These are phyloP conservation scores for Babesia bovis DNA, from an alignment of 169 alveolate genomes.

Conservation along the genomic window DNA sequence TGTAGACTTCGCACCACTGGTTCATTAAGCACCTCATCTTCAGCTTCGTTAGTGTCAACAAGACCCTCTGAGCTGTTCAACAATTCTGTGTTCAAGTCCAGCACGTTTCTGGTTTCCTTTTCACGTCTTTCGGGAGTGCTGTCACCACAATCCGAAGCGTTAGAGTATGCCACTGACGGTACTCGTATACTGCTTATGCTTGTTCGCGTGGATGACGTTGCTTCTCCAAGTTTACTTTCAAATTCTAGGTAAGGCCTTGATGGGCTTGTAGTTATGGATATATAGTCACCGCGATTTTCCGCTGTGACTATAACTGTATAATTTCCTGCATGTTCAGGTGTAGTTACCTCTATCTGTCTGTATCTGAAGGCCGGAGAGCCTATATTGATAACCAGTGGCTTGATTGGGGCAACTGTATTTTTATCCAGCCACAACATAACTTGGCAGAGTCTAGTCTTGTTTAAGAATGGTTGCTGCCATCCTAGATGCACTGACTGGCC, in stretches of 20 bases:
- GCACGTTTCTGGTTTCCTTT: background rate
- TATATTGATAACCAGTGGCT: conserved; percentile 77
- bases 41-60: conserved; percentile 23
- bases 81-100: conserved; percentile 18
- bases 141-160: conserved; percentile 9
- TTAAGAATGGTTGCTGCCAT: conserved; percentile 83
- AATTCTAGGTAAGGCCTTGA: conserved; percentile 12
- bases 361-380: conserved; percentile 60
- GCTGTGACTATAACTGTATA: conserved; percentile 36
- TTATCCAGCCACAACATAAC: conserved; percentile 79
- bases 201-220: background rate
- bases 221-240: background rate
- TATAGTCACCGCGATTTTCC: conserved; percentile 72
- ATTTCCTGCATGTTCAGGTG: conserved; percentile 39
- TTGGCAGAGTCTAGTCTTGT: conserved; percentile 73
- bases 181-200: background rate
- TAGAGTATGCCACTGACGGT: background rate
- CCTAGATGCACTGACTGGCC: conserved; percentile 79
- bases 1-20: conserved; percentile 30
- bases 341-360: conserved; percentile 45
- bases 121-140: conserved; percentile 1
- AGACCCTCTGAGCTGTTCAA: conserved; percentile 12
- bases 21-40: conserved; percentile 19
- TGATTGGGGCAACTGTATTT: conserved; percentile 78
- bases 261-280: conserved; percentile 53